Conservation (phyloP, 257 asterid species). For the Mitragyna speciosa region DNA sequence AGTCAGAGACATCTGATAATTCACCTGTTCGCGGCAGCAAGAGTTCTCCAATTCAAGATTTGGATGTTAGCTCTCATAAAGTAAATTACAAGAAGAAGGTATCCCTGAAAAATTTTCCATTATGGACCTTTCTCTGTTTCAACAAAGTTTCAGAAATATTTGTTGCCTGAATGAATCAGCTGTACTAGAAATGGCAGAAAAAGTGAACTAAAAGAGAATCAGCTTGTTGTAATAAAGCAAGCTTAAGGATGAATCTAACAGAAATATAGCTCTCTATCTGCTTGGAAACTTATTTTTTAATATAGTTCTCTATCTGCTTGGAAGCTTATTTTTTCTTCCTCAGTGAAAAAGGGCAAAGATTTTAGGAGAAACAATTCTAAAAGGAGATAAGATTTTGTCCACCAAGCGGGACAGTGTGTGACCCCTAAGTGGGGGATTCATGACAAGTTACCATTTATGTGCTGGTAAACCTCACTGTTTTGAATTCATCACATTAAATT, state of each 20-base stretch:
- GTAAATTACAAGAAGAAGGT: slow-evolving; percentile 56
- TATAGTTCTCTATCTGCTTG: not conserved
- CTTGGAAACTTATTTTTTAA: too few relatives aligned
- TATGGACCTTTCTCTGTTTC: slow-evolving; percentile 4
- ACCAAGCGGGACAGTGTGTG: not conserved
- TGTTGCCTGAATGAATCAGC: not conserved
- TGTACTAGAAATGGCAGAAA: not conserved
- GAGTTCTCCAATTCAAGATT: slow-evolving; percentile 32
- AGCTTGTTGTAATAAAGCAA: not conserved
- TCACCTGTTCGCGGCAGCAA: slow-evolving; percentile 34
- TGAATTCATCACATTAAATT: not conserved
- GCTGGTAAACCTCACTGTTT: not conserved
- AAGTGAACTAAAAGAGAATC: not conserved
- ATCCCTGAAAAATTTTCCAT: slow-evolving; percentile 13
- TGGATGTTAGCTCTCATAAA: slow-evolving; percentile 34
- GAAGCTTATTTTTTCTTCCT: not conserved
- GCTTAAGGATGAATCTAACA: not conserved
- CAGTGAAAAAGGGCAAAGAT: not conserved
- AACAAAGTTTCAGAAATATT: not conserved
- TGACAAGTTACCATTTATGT: not conserved
- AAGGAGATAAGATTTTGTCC: not conserved
- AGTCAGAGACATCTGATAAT: slow-evolving; percentile 36
- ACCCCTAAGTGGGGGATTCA: not conserved
- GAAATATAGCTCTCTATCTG: not conserved
- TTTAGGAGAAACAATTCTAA: too few relatives aligned